Base-by-base conservation (phyloP, 768 basidiomycete genomes). In the Calvatia gigantea region DNA sequence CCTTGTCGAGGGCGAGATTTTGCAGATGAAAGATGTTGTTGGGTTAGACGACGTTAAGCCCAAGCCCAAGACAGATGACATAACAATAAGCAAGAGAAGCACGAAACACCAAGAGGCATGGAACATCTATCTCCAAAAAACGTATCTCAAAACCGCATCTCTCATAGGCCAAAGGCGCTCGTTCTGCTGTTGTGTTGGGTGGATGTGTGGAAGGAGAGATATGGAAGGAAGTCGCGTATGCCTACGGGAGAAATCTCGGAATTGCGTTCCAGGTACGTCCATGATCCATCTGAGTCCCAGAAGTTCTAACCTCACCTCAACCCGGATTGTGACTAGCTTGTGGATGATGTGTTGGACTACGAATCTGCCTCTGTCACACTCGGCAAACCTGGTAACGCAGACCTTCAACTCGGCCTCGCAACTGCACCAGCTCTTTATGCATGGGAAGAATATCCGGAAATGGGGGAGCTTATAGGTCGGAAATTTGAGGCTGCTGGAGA, bases 271-370 rank as follows among this genome's bases (percentile, higher is more conserved):
- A 97, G 82, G 94, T 94, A 59, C 51, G 76, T 69, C 43, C 17
- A 55, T 45, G n/a, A n/a, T n/a, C n/a, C n/a, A n/a, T n/a, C n/a
- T n/a, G n/a, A n/a, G n/a, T n/a, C n/a, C n/a, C n/a, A n/a, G 33
- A 0, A 19, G 29, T 31, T 39, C 19, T 23, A 6, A 49, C 15
- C 45, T 42, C 11, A 46, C 43, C 31, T 8, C 19, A n/a, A 7
- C 8, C 21, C 21, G 15, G 11, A 15, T 9, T 42, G 5, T 29
- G 21, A 45, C 7, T 66, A 97, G 94, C 87, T 99, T 8, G 88
- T 98, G 45, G 97, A 99, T 67, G 97, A 99, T 66, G 82, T 94
- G 32, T 75, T 99, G 2, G 97, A 98, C 72, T 98, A 93, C 66
- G 89, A 94, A 46, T 84, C 89, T 0, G 87, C 86, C 9, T 79